Conservation (phyloP, 345 rosid species). For the Sisymbrium irio region DNA sequence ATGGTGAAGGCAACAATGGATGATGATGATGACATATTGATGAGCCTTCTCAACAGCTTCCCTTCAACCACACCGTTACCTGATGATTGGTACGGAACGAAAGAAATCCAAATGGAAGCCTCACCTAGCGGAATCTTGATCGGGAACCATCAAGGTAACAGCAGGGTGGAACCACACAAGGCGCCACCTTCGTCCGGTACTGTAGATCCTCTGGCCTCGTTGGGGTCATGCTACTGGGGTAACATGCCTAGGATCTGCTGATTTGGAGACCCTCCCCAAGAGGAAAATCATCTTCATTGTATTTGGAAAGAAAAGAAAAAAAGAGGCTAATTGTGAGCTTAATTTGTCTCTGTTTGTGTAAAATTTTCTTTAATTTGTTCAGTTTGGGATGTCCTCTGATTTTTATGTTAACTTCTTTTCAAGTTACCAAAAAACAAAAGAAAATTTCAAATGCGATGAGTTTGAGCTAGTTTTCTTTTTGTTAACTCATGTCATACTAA, state of each 20-base stretch:
- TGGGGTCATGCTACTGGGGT: slow-evolving; percentile 49
- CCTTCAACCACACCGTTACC: slow-evolving; percentile 60
- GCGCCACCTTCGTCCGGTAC: background rate
- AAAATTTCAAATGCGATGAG: background rate
- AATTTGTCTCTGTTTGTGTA: slow-evolving; percentile 24
- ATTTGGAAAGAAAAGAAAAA: background rate
- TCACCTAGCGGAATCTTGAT: slow-evolving; percentile 15
- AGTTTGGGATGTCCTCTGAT: slow-evolving; percentile 22
- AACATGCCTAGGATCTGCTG: slow-evolving; percentile 65
- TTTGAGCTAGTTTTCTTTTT: background rate
- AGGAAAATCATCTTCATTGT: slow-evolving; percentile 13
- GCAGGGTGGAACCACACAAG: slow-evolving; percentile 13
- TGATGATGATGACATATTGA: slow-evolving; percentile 56
- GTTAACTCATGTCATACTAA: background rate
- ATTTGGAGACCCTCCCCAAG: slow-evolving; percentile 7
- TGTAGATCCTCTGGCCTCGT: slow-evolving; percentile 34
- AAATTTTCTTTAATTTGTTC: slow-evolving; percentile 3
- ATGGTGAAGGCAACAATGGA: slow-evolving; percentile 46
- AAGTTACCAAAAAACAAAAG: background rate
- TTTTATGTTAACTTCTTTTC: slow-evolving; percentile 22
- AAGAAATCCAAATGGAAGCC: slow-evolving; percentile 12
- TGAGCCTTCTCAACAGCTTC: slow-evolving; percentile 63
- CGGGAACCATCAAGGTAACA: slow-evolving; percentile 16
- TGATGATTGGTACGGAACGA: slow-evolving; percentile 60
- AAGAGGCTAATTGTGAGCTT: slow-evolving; percentile 26